Percentiles rank a stretch among this genome's conserved stretches.
These are phyloP conservation scores for Exophiala lecanii-corni DNA, from an alignment of 2,329 filamentous ascomycete species.

Conservation along the genomic window DNA sequence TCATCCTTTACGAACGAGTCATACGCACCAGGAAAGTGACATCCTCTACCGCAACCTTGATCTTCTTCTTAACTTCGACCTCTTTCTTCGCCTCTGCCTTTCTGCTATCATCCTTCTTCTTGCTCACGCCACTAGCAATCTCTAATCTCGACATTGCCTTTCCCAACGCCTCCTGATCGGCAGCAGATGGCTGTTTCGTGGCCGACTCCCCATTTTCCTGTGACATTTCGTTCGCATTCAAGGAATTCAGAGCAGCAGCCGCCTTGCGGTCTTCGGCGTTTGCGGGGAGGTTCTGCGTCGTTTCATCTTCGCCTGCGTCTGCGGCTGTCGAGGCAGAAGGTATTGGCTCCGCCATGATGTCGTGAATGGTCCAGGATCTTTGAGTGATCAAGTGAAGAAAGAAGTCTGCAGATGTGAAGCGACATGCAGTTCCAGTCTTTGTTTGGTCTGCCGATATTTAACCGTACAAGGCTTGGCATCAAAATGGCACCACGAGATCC, in stretches of 20 bases:
- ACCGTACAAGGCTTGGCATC: too few relatives aligned
- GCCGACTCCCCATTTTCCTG: constrained; percentile 31
- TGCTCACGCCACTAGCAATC: constrained; percentile 33
- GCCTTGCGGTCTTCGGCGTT: constrained; percentile 49
- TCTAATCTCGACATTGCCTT: constrained; percentile 48
- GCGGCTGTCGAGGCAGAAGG: constrained; percentile 36
- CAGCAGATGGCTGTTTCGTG: constrained; percentile 30
- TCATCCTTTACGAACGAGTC: not conserved
- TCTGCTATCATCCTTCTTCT: constrained; percentile 27
- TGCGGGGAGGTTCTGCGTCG: constrained; percentile 32
- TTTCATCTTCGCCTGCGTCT: constrained; percentile 31
- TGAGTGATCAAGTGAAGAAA: too few relatives aligned
- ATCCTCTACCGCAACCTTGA: constrained; percentile 45
- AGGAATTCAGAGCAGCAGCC: constrained; percentile 45
- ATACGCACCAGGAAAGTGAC: constrained; percentile 43
- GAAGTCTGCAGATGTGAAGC: too few relatives aligned
- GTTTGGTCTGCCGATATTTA: too few relatives aligned
- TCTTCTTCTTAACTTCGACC: constrained; percentile 36
- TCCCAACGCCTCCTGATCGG: constrained; percentile 46
- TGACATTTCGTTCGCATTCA: constrained; percentile 39
- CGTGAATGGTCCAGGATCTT: too few relatives aligned
- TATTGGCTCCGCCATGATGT: constrained; percentile 42
- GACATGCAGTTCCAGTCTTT: too few relatives aligned
- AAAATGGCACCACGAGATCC: too few relatives aligned
- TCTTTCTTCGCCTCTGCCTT: constrained; percentile 31